Evolutionary conservation across 768 basidiomycete genomes (phyloP).

Genomic region (Boletellus sp.): DNA sequence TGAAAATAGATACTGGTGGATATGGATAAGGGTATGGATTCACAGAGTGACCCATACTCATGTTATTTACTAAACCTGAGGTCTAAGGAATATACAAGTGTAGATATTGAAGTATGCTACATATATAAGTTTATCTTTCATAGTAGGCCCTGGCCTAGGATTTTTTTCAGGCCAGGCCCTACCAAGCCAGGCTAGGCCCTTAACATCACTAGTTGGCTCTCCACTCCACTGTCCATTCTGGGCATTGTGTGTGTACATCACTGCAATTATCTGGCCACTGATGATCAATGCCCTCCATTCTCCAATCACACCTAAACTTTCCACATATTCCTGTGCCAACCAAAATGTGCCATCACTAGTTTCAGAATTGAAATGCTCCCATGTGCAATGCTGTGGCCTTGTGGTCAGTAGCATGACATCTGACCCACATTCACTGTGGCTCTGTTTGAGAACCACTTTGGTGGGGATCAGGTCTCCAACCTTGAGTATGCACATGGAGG

Average conservation of each 20-base stretch:
- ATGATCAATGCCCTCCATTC: slow-evolving; percentile 5
- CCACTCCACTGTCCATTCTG: neutral
- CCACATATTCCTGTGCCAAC: slow-evolving; percentile 6
- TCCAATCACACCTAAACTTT: neutral
- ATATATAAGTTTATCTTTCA: no score
- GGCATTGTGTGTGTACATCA: neutral
- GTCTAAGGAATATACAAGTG: no score
- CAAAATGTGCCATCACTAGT: neutral
- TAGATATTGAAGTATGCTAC: no score
- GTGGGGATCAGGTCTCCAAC: neutral
- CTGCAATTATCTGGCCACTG: neutral
- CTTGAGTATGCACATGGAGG: neutral
- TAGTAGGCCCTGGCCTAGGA: no score
- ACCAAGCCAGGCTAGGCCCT: no score
- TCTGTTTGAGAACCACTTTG: neutral
- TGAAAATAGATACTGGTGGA: no score
- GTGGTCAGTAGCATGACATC: neutral
- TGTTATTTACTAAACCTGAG: no score
- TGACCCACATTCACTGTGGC: neutral
- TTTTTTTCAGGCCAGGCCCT: no score
- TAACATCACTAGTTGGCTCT: no score
- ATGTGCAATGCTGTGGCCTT: neutral
- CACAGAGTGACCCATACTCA: no score
- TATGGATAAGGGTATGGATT: no score
- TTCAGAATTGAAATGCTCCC: neutral